phyloP scores from a whole-genome alignment of 129 eudicot genomes.

The Calendula officinalis region DNA sequence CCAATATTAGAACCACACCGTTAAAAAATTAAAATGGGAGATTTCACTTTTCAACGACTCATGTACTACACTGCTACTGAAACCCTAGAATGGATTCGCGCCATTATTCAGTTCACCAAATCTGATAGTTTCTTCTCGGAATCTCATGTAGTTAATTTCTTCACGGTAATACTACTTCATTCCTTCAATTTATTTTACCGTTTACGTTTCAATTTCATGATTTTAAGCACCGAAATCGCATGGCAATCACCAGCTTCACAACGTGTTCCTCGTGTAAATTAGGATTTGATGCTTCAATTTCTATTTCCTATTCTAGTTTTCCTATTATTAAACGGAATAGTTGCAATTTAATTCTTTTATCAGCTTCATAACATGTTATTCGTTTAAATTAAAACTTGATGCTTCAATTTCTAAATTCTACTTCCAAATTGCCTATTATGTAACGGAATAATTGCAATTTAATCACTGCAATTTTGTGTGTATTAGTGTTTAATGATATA shows the following conservation, averaged over 20 bases:
- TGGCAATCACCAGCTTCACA: neutral
- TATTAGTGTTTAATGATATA: constrained; percentile 13
- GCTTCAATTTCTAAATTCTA: neutral
- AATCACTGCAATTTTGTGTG: neutral
- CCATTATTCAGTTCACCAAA: constrained; percentile 52
- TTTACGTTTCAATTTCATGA: neutral
- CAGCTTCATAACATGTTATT: neutral
- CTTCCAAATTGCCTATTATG: neutral
- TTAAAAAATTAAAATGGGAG: no score
- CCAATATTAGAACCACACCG: no score
- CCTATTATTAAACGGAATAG: neutral
- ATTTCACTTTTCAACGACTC: constrained; percentile 38
- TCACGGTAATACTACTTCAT: constrained; percentile 37
- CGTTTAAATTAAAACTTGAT: neutral
- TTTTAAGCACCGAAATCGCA: neutral
- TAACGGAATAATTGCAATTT: neutral
- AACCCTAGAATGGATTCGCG: constrained; percentile 83
- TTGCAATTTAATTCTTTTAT: neutral
- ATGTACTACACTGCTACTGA: constrained; percentile 55
- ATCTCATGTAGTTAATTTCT: constrained; percentile 81
- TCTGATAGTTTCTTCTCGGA: constrained; percentile 63
- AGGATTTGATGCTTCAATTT: neutral
- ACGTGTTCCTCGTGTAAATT: neutral
- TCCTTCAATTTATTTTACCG: neutral
- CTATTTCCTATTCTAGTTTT: neutral